Evolutionary conservation across 495 filamentous ascomycete species (phyloP).

Genomic region (Parathielavia hyrcaniae): DNA sequence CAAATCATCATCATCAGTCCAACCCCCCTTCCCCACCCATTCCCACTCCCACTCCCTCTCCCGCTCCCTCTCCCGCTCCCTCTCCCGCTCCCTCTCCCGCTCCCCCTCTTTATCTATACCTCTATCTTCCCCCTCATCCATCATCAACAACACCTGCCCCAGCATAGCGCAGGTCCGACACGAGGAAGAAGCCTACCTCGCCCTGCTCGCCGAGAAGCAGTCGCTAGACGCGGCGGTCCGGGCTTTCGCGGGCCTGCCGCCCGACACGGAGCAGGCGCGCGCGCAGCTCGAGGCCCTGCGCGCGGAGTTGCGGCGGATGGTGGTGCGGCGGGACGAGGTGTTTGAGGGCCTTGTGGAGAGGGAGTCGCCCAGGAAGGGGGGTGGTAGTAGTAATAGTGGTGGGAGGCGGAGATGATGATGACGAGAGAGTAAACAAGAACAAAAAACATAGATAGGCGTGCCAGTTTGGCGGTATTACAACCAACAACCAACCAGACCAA

Average conservation of each 20-base stretch:
- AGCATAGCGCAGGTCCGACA: slow-evolving; percentile 44
- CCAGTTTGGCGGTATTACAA: no score
- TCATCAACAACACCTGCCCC: slow-evolving; percentile 15
- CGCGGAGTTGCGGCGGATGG: slow-evolving; percentile 52
- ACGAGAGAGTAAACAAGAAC: no score
- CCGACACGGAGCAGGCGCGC: slow-evolving; percentile 59
- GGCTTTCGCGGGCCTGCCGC: slow-evolving; percentile 62
- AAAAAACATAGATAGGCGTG: no score
- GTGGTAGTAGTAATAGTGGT: neutral
- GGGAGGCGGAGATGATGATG: neutral
- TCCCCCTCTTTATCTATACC: neutral
- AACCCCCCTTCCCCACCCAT: no score
- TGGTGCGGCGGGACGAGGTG: slow-evolving; percentile 55
- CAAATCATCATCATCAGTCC: no score
- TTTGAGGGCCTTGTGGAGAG: slow-evolving; percentile 58
- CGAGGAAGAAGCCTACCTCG: slow-evolving; percentile 50
- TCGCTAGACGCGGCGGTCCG: slow-evolving; percentile 53
- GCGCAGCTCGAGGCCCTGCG: slow-evolving; percentile 59
- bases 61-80: no score
- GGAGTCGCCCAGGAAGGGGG: slow-evolving; percentile 42
- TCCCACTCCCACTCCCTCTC: no score
- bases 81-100: slow-evolving; percentile 11
- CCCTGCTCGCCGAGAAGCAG: slow-evolving; percentile 45
- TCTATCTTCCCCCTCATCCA: slow-evolving; percentile 20
- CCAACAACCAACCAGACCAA: no score